Percentiles rank a stretch among this genome's conserved stretches.
These are phyloP conservation scores for Debaryomyces coudertii DNA, from an alignment of 1,139 yeast species.

Conservation along the genomic window DNA sequence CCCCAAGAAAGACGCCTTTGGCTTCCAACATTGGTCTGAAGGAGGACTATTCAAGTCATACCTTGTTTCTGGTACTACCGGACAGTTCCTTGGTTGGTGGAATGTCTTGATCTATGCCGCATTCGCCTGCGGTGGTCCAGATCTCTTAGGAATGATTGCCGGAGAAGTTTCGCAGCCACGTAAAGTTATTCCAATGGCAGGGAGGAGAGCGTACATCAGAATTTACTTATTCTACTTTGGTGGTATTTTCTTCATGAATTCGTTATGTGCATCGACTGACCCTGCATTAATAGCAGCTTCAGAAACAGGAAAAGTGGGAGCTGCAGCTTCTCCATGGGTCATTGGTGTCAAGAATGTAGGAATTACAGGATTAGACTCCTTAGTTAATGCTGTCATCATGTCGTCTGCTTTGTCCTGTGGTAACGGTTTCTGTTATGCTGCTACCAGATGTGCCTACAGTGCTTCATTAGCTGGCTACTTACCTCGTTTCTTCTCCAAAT, in stretches of 20 bases:
- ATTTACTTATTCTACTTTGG: slow-evolving; percentile 35
- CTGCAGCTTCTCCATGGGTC: slow-evolving; percentile 55
- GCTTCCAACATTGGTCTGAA: slow-evolving; percentile 48
- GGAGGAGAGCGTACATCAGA: slow-evolving; percentile 38
- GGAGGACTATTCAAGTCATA: slow-evolving; percentile 51
- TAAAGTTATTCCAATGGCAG: slow-evolving; percentile 39
- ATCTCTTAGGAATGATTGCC: slow-evolving; percentile 46
- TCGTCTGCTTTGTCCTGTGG: slow-evolving; percentile 76
- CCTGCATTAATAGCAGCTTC: slow-evolving; percentile 37
- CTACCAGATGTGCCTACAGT: slow-evolving; percentile 72
- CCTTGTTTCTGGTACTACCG: slow-evolving; percentile 36
- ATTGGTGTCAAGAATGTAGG: slow-evolving; percentile 69
- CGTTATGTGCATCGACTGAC: slow-evolving; percentile 33
- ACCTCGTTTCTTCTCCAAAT: slow-evolving; percentile 57
- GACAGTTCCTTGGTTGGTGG: slow-evolving; percentile 49
- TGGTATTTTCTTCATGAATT: slow-evolving; percentile 41
- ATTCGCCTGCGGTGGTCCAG: slow-evolving; percentile 49
- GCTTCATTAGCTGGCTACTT: slow-evolving; percentile 66
- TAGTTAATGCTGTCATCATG: slow-evolving; percentile 75
- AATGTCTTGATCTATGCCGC: slow-evolving; percentile 47
- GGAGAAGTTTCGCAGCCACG: slow-evolving; percentile 44
- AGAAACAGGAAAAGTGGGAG: slow-evolving; percentile 39
- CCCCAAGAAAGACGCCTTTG: slow-evolving; percentile 28
- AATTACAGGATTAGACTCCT: slow-evolving; percentile 66
- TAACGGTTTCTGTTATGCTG: slow-evolving; percentile 78